Conservation (phyloP, 2,329 filamentous ascomycete species). For the Davidsoniella neocaledoniae region DNA sequence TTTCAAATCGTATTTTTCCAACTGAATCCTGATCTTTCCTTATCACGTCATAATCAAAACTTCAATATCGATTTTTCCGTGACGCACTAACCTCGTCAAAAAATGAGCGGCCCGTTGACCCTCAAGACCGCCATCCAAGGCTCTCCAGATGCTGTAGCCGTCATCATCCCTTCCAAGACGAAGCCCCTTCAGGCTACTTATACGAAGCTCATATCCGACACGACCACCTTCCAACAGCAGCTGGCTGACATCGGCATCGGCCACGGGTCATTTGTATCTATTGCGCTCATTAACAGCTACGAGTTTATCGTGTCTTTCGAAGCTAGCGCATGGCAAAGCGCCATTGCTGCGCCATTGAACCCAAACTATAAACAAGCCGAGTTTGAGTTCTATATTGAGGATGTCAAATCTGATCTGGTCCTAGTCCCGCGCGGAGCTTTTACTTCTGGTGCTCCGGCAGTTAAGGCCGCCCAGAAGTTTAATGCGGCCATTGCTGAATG, state of each 20-base stretch:
- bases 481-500: slow-evolving; percentile 74
- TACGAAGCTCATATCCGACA: slow-evolving; percentile 46
- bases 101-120: slow-evolving; percentile 20
- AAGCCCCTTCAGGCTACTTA: slow-evolving; percentile 51
- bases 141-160: slow-evolving; percentile 32
- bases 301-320: slow-evolving; percentile 80
- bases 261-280: slow-evolving; percentile 56
- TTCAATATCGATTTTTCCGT: too few relatives aligned
- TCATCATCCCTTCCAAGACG: slow-evolving; percentile 56
- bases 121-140: slow-evolving; percentile 34
- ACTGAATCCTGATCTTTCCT: not conserved
- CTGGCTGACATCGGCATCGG: slow-evolving; percentile 59
- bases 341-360: slow-evolving; percentile 72
- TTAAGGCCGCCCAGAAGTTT: slow-evolving; percentile 63
- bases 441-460: slow-evolving; percentile 48
- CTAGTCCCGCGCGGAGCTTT: slow-evolving; percentile 59
- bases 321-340: slow-evolving; percentile 70
- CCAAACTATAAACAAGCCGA: slow-evolving; percentile 78
- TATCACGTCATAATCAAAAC: not conserved
- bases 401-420: slow-evolving; percentile 63
- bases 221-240: slow-evolving; percentile 57
- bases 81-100: not conserved
- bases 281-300: slow-evolving; percentile 70
- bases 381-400: slow-evolving; percentile 84
- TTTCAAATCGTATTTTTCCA: not conserved